Evolutionary conservation across 768 basidiomycete species (phyloP), one percentile per base, ranked within the genome.

Genomic region (Suillus lakei): DNA sequence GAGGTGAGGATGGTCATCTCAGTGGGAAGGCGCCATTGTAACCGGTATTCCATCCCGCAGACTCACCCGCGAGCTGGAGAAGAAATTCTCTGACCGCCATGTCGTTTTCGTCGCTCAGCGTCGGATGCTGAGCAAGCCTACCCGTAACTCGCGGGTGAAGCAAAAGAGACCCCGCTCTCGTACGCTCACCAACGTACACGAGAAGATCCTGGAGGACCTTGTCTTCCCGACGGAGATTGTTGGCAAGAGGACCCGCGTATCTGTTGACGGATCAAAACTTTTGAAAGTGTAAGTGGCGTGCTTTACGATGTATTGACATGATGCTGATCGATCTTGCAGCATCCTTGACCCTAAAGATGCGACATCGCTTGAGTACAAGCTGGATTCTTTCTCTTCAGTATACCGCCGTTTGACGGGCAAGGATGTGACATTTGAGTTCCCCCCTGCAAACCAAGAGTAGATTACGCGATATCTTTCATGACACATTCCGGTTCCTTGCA

Each of bases 31-130:
- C 38, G 48, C 60, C 44, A 61, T 43, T 44, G n/a, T 61, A 39
- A 66, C 46, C 69, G 68, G 67, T 58, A 39, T 5, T n/a, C 59
- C 30, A 38, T 64, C 26, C 15, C 16, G 28, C 76, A 99, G 97
- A 80, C 91, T 99, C 77, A 98, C 97, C 67, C 91, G 97, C 62
- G 97, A 99, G 79, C 88, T 99, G 75, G 98, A 99, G 89, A 99
- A 99, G 89, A 99, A 99, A 83, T 98, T 99, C 85, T 95, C 98
- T 54, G 98, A 99, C 84, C 90, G 96, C 78, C 96, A 99, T 82
- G 95, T 99, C 79, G 94, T 99, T 65, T 99, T 99, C 80, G 89
- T 99, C 79, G 98, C 93, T 63, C 98, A 99, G 84, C 95, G 98
- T 80, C 91, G 97, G 76, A 96, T 98, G 90, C 86, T 99, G 79